These are phyloP conservation scores for Teunomyces lycoperdinae DNA, from an alignment of 805 yeast genomes.

Conservation along the genomic window DNA sequence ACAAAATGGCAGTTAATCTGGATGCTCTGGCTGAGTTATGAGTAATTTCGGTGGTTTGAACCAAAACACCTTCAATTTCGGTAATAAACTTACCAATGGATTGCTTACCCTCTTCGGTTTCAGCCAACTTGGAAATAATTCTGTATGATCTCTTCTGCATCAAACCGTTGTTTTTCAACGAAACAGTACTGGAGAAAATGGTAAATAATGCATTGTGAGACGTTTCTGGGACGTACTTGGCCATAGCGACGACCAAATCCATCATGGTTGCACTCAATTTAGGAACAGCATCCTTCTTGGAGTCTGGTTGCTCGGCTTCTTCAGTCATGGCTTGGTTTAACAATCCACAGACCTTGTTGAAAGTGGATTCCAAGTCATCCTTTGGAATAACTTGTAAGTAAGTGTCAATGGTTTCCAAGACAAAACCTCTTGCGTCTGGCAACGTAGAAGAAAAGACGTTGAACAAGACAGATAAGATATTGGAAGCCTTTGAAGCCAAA, in stretches of 20 bases:
- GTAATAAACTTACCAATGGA: constrained; percentile 52
- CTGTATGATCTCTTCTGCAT: constrained; percentile 90
- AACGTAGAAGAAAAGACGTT: constrained; percentile 90
- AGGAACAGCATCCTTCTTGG: constrained; percentile 35
- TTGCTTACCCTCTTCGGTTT: constrained; percentile 59
- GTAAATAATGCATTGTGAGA: constrained; percentile 71
- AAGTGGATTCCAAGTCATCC: constrained; percentile 68
- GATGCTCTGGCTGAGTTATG: constrained; percentile 78
- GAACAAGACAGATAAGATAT: constrained; percentile 81
- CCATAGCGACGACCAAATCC: constrained; percentile 86
- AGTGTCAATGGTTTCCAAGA: constrained; percentile 82
- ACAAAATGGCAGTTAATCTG: constrained; percentile 65
- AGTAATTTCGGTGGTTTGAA: constrained; percentile 55
- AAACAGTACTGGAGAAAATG: constrained; percentile 71
- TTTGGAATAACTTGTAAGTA: constrained; percentile 68
- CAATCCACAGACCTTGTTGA: constrained; percentile 80
- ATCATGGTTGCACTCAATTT: constrained; percentile 78
- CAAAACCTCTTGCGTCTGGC: constrained; percentile 78
- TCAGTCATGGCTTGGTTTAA: constrained; percentile 72
- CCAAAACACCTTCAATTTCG: constrained; percentile 58
- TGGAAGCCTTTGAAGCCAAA: constrained; percentile 63
- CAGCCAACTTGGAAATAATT: constrained; percentile 66
- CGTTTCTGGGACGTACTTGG: constrained; percentile 72
- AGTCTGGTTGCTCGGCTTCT: constrained; percentile 38
- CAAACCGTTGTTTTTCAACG: constrained; percentile 52